These are phyloP conservation scores for Backusella circina DNA, from an alignment of 192 early-diverging fungal species.

Conservation along the genomic window DNA sequence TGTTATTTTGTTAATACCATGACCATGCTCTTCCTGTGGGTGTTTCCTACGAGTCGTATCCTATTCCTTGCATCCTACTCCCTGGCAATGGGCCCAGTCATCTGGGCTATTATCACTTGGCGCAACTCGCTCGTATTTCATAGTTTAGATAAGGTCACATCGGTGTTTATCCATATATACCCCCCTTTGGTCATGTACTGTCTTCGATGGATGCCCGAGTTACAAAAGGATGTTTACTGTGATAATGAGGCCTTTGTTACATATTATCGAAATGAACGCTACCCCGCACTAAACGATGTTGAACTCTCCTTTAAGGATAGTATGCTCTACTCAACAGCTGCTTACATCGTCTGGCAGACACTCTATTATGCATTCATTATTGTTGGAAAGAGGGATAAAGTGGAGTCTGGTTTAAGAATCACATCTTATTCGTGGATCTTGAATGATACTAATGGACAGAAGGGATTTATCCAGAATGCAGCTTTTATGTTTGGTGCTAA, in stretches of 20 bases:
- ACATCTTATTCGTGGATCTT: conserved; percentile 65
- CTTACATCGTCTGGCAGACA: conserved; percentile 29
- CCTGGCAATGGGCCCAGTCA: conserved; percentile 52
- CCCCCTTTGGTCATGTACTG: conserved; percentile 55
- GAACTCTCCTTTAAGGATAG: conserved; percentile 8
- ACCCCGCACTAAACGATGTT: conserved; percentile 41
- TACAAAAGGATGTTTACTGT: conserved; percentile 8
- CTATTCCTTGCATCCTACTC: conserved; percentile 39
- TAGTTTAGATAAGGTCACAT: conserved; percentile 67
- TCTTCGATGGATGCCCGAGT: conserved; percentile 53
- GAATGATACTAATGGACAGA: conserved; percentile 37
- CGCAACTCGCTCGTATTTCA: conserved; percentile 55
- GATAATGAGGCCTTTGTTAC: conserved; percentile 20
- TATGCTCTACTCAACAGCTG: conserved; percentile 15
- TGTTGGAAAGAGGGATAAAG: conserved; percentile 25
- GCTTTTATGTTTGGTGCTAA: conserved; percentile 45
- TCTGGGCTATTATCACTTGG: conserved; percentile 65
- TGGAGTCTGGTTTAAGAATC: conserved; percentile 39
- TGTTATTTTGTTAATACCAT: conserved; percentile 59
- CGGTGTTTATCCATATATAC: conserved; percentile 61
- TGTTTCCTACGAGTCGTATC: conserved; percentile 33
- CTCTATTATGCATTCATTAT: conserved; percentile 34
- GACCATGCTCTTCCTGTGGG: conserved; percentile 50
- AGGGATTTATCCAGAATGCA: conserved; percentile 33
- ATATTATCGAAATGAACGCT: conserved; percentile 30